phyloP scores from a whole-genome alignment of 2,329 filamentous ascomycete genomes.

The Fusarium neocosmosporiellum region DNA sequence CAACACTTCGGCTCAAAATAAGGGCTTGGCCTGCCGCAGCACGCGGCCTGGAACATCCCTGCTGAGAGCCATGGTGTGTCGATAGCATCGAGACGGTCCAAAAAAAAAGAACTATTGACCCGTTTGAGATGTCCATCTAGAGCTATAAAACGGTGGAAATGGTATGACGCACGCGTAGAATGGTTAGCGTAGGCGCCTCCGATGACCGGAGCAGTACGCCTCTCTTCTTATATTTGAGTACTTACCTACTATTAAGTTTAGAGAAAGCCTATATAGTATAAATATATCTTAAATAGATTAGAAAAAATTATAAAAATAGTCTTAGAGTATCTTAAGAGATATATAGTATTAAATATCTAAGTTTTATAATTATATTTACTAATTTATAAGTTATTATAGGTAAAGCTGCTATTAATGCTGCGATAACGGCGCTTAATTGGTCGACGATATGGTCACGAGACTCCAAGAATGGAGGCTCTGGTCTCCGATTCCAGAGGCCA shows the following conservation, averaged over 20 bases:
- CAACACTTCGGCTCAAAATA: background rate
- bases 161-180: background rate
- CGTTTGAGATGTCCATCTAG: background rate
- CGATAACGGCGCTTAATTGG: background rate
- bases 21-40: background rate
- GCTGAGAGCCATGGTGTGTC: background rate
- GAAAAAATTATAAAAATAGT: background rate
- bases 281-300: background rate
- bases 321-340: background rate
- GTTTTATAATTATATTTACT: background rate
- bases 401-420: background rate
- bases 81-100: background rate
- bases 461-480: background rate
- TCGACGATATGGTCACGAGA: background rate
- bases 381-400: background rate
- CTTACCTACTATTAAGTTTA: background rate
- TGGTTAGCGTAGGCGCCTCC: background rate
- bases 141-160: background rate
- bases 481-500: background rate
- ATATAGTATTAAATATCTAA: background rate
- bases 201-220: background rate
- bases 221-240: background rate
- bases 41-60: background rate
- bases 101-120: background rate
- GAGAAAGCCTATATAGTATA: background rate